Conservation (phyloP, 2,329 filamentous ascomycete genomes). For the Tolypocladium sp. region DNA sequence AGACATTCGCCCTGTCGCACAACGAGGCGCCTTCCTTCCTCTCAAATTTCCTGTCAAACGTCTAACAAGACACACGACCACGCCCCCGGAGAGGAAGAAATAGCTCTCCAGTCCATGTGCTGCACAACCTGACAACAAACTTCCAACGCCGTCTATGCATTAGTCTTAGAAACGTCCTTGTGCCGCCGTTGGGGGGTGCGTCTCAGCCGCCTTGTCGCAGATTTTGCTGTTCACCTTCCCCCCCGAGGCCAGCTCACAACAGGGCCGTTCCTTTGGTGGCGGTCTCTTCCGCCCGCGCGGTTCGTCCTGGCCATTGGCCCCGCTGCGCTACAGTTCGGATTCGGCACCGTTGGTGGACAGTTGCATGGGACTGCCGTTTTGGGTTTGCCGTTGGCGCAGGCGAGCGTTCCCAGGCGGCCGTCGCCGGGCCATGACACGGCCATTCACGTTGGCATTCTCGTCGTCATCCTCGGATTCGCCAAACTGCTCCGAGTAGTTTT, state of each 20-base stretch:
- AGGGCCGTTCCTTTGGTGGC: not conserved
- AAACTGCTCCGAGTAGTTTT: slow-evolving; percentile 41
- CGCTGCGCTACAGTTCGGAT: slow-evolving; percentile 38
- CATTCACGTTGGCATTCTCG: slow-evolving; percentile 39
- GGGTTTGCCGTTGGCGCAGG: slow-evolving; percentile 32
- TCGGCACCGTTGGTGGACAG: slow-evolving; percentile 48
- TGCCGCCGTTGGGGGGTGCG: not conserved
- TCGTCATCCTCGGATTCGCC: slow-evolving; percentile 52
- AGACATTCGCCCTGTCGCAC: not conserved
- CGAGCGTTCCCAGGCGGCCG: slow-evolving; percentile 32
- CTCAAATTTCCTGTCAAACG: not conserved
- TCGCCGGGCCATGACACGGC: slow-evolving; percentile 30
- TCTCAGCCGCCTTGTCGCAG: not conserved
- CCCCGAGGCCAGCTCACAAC: not conserved
- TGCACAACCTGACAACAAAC: not conserved
- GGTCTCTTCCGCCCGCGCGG: not conserved
- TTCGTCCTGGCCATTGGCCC: not conserved
- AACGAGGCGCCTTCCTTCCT: not conserved
- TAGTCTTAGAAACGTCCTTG: slow-evolving; percentile 8
- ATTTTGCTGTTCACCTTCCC: not conserved
- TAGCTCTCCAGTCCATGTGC: not conserved
- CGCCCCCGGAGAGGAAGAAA: not conserved
- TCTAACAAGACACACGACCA: not conserved
- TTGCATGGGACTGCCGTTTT: slow-evolving; percentile 49
- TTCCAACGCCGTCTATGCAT: slow-evolving; percentile 26